A percentile compares a stretch with the other conserved stretches of the same genome.
Evolutionary conservation across 2,329 filamentous ascomycete species (phyloP).

Genomic region (Alternaria solani): DNA sequence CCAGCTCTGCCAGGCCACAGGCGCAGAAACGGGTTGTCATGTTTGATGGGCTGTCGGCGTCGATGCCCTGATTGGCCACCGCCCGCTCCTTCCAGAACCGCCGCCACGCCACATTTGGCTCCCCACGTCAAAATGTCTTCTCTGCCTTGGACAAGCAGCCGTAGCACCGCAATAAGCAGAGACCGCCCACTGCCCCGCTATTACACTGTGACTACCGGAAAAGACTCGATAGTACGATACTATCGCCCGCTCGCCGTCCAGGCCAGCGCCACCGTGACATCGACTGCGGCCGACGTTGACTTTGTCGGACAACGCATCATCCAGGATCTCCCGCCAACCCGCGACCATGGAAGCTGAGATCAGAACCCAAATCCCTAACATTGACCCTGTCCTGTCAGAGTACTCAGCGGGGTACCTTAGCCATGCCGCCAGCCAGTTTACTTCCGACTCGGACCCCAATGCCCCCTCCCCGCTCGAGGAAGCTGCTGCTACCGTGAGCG

Average conservation of each 20-base stretch:
- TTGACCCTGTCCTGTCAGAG: slow-evolving; percentile 88
- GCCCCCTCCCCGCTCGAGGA: slow-evolving; percentile 81
- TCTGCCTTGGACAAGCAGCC: slow-evolving; percentile 26
- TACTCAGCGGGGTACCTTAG: slow-evolving; percentile 94
- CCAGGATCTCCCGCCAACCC: slow-evolving; percentile 26
- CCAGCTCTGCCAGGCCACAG: slow-evolving; percentile 18
- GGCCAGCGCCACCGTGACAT: slow-evolving; percentile 31
- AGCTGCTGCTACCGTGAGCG: slow-evolving; percentile 83
- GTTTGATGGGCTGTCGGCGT: slow-evolving; percentile 15
- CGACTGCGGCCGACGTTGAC: slow-evolving; percentile 21
- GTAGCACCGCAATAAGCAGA: slow-evolving; percentile 32
- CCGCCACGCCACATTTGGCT: slow-evolving; percentile 30
- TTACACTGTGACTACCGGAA: slow-evolving; percentile 14
- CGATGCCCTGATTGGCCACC: slow-evolving; percentile 31
- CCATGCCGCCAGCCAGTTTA: slow-evolving; percentile 87
- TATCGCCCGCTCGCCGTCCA: slow-evolving; percentile 23
- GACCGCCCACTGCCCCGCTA: slow-evolving; percentile 30
- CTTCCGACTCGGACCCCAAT: slow-evolving; percentile 73
- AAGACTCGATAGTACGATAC: slow-evolving; percentile 7
- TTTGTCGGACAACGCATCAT: slow-evolving; percentile 29
- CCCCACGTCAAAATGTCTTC: slow-evolving; percentile 31
- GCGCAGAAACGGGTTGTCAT: slow-evolving; percentile 11
- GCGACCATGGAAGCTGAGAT: slow-evolving; percentile 84
- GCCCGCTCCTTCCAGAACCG: slow-evolving; percentile 25
- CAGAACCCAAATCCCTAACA: slow-evolving; percentile 80